Conservation (phyloP, 352 stramenopile species). For the Pythium sukuiense region DNA sequence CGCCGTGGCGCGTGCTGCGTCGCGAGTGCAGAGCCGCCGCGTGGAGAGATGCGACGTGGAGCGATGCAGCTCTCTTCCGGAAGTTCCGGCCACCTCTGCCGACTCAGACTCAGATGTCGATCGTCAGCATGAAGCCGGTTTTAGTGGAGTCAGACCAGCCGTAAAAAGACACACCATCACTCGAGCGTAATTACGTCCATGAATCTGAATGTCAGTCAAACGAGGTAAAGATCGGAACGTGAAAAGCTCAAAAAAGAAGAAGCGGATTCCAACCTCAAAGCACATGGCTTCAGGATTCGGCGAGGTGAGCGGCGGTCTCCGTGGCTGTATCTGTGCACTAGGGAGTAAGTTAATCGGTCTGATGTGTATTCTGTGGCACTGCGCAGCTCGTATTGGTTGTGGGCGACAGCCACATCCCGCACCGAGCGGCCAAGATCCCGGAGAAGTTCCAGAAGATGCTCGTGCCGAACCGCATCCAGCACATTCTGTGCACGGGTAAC, state of each 20-base stretch:
- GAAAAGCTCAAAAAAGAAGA: background rate
- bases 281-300: conserved; percentile 36
- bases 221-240: conserved; percentile 4
- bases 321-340: background rate
- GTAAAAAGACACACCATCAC: background rate
- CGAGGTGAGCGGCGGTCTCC: conserved; percentile 13
- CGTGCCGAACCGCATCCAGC: conserved; percentile 97
- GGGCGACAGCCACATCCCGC: conserved; percentile 97
- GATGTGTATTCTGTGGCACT: background rate
- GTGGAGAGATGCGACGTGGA: background rate
- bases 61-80: background rate
- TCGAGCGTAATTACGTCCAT: background rate
- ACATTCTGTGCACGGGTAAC: conserved; percentile 98
- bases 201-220: conserved; percentile 4
- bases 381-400: conserved; percentile 95
- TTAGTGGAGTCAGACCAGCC: background rate
- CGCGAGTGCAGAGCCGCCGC: background rate
- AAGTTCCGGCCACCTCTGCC: conserved; percentile 1
- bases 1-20: background rate
- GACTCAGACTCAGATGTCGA: conserved; percentile 10
- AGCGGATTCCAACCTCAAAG: background rate
- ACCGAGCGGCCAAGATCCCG: conserved; percentile 92
- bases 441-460: conserved; percentile 96
- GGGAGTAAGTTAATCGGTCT: background rate
- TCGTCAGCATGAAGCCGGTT: background rate